These are phyloP conservation scores for Lathyrus tuberosus DNA, from an alignment of 306 rosid species.

Conservation along the genomic window DNA sequence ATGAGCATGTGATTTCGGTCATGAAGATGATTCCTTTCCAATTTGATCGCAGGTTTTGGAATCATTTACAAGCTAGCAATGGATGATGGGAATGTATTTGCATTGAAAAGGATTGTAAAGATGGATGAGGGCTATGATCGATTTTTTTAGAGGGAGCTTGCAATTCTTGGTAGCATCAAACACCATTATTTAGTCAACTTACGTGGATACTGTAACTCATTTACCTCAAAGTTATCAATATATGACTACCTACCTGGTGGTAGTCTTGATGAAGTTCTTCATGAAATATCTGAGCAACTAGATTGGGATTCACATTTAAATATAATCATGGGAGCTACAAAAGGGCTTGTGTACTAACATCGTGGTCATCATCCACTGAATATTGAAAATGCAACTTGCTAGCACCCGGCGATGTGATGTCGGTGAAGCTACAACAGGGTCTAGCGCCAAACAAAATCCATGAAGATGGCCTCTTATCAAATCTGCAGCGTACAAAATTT, in stretches of 20 bases:
- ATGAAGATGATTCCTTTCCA: too few relatives aligned
- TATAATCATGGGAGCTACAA: constrained; percentile 96
- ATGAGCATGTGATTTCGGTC: too few relatives aligned
- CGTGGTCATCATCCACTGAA: too few relatives aligned
- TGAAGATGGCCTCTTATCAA: too few relatives aligned
- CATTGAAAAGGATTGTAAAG: constrained; percentile 86
- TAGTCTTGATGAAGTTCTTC: constrained; percentile 96
- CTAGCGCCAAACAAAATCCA: too few relatives aligned
- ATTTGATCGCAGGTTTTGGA: too few relatives aligned
- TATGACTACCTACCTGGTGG: constrained; percentile 95
- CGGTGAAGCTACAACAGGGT: too few relatives aligned
- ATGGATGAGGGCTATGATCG: constrained; percentile 94
- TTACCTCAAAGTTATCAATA: constrained; percentile 87
- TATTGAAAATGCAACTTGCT: too few relatives aligned
- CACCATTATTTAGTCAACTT: constrained; percentile 93
- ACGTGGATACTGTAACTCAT: constrained; percentile 97
- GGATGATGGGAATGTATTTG: constrained; percentile 97
- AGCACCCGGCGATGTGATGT: too few relatives aligned
- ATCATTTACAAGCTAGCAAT: constrained; percentile 94
- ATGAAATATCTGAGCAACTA: constrained; percentile 84
- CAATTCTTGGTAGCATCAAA: constrained; percentile 96
- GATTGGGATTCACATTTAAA: constrained; percentile 98
- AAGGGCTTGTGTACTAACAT: constrained; percentile 96
- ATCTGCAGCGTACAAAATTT: too few relatives aligned
- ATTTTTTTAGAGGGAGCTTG: constrained; percentile 96